Evolutionary conservation across 768 basidiomycete genomes (phyloP), one percentile per base, ranked within the genome.

Genomic region (Agrocybe pediades): DNA sequence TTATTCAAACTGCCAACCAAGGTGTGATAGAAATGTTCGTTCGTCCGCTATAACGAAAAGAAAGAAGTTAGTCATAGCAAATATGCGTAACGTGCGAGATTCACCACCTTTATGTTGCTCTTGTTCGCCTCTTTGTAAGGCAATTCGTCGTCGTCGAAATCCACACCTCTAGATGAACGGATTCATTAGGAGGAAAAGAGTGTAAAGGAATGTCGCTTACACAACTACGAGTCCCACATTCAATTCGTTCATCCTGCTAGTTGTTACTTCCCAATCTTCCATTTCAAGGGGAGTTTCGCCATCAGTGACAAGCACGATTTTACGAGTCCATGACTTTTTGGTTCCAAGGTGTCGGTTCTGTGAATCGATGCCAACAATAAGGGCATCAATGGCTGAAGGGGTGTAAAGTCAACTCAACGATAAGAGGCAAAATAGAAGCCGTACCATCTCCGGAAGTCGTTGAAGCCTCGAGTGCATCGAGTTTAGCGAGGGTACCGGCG

Each of bases 271-370:
- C 87, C 90, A 92, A 56, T 90, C 83, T 60, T 88, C 87, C 2
- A 85, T 63, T 62, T 90, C 85, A 51, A 90, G 83, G 2, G 82
- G 83, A 30, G 76, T 83, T 70, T 90, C 85, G 60, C 88, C 95
- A 62, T 98, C 93, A 0, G 96, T 98, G 17, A 98, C 67, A 15
- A 98, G 62, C 30, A 89, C 78, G 2, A 96, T 75, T 71, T 89
- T 95, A 48, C 92, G 82, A 1, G 88, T 90, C 92, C 92, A 96
- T 0, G 86, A 83, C 62, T 81, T 83, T 70, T 92, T 97, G 19
- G 71, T 83, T 25, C 67, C 76, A 29, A 95, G 76, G 62, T 90
- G 82, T 1, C 70, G 62, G 27, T 81, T 77, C 62, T 98, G 88
- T 2, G 90, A 88, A 67, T 96, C 87, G 46, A 93, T 79, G 2